A percentile compares a stretch with the other conserved stretches of the same genome.
Conservation (phyloP, 2,329 filamentous ascomycete genomes). For the Aspergillus sp. region DNA sequence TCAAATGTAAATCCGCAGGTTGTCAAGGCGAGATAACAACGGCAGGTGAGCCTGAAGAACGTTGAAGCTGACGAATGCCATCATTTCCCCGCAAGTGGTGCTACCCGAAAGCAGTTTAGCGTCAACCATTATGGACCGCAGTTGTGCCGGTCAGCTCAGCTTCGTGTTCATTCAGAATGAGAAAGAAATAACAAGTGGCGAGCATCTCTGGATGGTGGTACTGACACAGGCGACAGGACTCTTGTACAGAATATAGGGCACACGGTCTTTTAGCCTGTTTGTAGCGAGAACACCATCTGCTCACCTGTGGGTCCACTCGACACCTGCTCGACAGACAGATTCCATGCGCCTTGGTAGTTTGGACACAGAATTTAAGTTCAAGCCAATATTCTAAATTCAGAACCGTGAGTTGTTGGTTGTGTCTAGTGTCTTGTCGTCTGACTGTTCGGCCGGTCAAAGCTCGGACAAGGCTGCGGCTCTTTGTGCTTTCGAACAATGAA, state of each 20-base stretch:
- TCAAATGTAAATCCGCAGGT: background rate
- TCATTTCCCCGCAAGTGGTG: conserved; percentile 8
- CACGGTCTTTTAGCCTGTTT: background rate
- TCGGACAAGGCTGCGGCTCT: background rate
- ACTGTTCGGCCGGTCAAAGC: background rate
- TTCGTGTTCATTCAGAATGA: background rate
- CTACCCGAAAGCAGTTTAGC: conserved; percentile 2
- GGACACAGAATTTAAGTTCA: background rate
- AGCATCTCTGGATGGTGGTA: no score
- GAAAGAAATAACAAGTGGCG: no score
- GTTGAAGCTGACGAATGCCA: conserved; percentile 4
- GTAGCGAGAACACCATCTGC: no score
- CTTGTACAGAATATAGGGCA: background rate
- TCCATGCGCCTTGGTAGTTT: background rate
- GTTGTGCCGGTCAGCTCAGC: background rate
- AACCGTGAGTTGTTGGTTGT: background rate
- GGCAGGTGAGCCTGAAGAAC: background rate
- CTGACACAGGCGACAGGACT: no score
- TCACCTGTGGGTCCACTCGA: no score
- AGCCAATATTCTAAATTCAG: background rate
- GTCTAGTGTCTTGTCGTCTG: background rate
- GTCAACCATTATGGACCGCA: background rate
- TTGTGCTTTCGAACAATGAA: background rate
- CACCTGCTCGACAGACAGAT: background rate
- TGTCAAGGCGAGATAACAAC: background rate